Base-by-base conservation (phyloP, 2,329 filamentous ascomycete species). In the Fusarium veterinarium region DNA sequence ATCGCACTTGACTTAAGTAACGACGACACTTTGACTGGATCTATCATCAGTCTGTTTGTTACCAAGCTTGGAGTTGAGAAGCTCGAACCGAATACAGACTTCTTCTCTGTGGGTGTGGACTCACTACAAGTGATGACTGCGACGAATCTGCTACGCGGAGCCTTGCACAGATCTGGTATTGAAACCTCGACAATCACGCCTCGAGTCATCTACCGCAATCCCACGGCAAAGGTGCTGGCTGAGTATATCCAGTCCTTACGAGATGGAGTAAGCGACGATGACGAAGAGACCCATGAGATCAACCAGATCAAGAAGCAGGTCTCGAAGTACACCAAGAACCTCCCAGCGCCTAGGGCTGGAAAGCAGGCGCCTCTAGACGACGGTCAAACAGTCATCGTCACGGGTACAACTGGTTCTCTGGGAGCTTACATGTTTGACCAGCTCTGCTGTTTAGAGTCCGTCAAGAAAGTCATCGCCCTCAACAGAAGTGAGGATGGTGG, bases 381-480 rank as follows among this genome's bases (percentile, higher is more conserved):
- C 0, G 8, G 3, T 0, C 63, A 67, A 3, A 67, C 41, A 0
- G 10, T 67, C 1, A 1, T 67, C 1, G 10, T 67, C 8, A 67
- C 64, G 0, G 64, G 64, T 7, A 67, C 53, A 5, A 67, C 64
- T 0, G 64, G 64, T 0, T 67, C 64, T 2, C 1, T 67, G 8
- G 64, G 64, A 1, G 53, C 64, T 9, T 67, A 67, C 16, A 67
- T 67, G 16, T 55, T 67, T 7, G 46, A 67, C 2, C 20, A 20
- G 0, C 45, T 67, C 7, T 67, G 55, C 8, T 13, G 6, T 0
- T 23, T 67, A 0, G 1, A 17, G 2, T 30, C n/a, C 0, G 46
- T 67, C 3, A 30, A 23, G 1, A 62, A 48, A 1, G 4, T 67
- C 4, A 44, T 67, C 8, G 55, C 64, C 6, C 55, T 67, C 6